Evolutionary conservation across 148 eudicot species (phyloP), one percentile per base, ranked within the genome.

Genomic region (Heliosperma pusillum): DNA sequence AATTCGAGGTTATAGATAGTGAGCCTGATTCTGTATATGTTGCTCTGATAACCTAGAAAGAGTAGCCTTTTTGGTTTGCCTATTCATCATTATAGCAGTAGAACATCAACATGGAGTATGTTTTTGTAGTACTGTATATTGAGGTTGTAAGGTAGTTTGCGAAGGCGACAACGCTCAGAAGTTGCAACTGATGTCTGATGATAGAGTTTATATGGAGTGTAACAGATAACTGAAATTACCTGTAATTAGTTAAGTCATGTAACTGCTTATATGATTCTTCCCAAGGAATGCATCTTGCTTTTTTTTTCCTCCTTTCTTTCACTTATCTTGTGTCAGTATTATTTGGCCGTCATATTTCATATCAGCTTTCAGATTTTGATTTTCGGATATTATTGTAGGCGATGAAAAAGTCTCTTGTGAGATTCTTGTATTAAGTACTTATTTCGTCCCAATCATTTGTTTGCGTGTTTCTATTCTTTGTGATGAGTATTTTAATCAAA

Each of bases 11-110:
- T 44, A 36, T 70, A 55, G 83, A 68, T 76, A 76, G 60, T n/a
- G 76, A 47, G 63, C 58, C 63, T 73, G 71, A 12, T 67, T 77
- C 60, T 77, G 80, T 77, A 81, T 73, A 77, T 81, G 83, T 77
- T 53, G 77, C 71, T 69, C 64, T 33, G 70, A 42, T 53, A 57
- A 61, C 21, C 12, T 81, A 56, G 73, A 76, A 76, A 66, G 74
- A 67, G 73, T 65, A 27, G 74, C 68, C 45, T 58, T 81, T 77
- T 77, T 81, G 77, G 27, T 66, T 15, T 76, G 68, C 79, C 42
- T 80, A 56, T 80, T 70, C 74, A 44, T 70, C 74, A 44, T 80
- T 30, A 16, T 56, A 29, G 79, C 19, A 19, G 25, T 71, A 57
- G 30, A 71, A 53, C 9, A n/a, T 40, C 76, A 24, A n/a, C n/a